Evolutionary conservation across 2,329 filamentous ascomycete genomes (phyloP).

Genomic region (Fusarium denticulatum): DNA sequence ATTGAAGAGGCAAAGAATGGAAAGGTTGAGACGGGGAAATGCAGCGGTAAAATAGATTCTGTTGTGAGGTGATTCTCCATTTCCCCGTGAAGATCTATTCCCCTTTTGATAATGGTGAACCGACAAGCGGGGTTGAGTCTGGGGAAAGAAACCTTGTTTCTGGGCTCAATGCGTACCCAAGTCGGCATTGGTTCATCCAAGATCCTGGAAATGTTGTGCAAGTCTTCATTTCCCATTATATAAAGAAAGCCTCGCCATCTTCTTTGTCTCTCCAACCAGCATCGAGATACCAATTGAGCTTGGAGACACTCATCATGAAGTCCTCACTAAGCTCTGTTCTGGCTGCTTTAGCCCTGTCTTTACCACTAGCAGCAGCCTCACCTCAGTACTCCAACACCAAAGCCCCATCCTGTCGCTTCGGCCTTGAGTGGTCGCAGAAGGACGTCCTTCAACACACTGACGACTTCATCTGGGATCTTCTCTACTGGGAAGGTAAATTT

Average conservation of each 20-base stretch:
- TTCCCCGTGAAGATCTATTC: constrained; percentile 30
- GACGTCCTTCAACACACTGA: constrained; percentile 44
- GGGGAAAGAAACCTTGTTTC: constrained; percentile 12
- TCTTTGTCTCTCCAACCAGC: too few relatives aligned
- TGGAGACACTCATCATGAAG: constrained; percentile 8
- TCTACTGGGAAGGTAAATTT: constrained; percentile 58
- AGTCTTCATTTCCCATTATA: constrained; percentile 4
- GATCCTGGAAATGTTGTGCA: neutral
- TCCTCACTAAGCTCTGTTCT: neutral
- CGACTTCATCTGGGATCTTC: constrained; percentile 49
- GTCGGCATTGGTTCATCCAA: neutral
- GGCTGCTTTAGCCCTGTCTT: neutral
- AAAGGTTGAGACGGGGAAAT: constrained; percentile 28
- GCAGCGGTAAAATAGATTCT: constrained; percentile 30
- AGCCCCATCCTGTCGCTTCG: constrained; percentile 46
- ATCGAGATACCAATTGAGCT: neutral
- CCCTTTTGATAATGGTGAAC: neutral
- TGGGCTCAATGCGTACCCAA: neutral
- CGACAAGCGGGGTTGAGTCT: constrained; percentile 15
- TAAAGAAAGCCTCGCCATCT: neutral
- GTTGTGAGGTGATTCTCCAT: constrained; percentile 17
- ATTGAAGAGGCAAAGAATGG: neutral
- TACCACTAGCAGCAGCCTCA: neutral
- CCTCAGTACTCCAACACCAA: constrained; percentile 3
- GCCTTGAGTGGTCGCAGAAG: constrained; percentile 43